Evolutionary conservation across 2,329 filamentous ascomycete genomes (phyloP).

Genomic region (Neurospora crassa): DNA sequence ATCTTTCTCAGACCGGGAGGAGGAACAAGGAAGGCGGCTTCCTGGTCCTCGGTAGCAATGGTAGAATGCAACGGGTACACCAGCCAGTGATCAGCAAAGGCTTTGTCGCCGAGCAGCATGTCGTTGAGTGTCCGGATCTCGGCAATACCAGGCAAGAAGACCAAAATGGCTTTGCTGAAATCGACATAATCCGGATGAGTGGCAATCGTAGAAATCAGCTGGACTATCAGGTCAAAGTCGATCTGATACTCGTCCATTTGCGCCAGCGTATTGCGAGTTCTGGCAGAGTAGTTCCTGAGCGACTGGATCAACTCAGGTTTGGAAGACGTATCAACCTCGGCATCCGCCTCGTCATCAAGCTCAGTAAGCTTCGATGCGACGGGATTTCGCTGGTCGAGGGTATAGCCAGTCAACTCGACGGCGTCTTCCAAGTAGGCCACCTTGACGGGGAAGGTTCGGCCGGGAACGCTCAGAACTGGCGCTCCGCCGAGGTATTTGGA

Average conservation of each 20-base stretch:
- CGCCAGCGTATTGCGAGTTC: conserved; percentile 64
- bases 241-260: conserved; percentile 87
- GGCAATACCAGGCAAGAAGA: conserved; percentile 89
- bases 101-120: conserved; percentile 65
- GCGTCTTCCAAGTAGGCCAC: conserved; percentile 88
- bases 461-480: conserved; percentile 82
- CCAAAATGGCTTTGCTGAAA: conserved; percentile 85
- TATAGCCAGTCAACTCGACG: conserved; percentile 75
- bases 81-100: conserved; percentile 69
- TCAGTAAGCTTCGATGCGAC: conserved; percentile 43
- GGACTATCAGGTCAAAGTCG: conserved; percentile 77
- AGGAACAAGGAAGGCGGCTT: conserved; percentile 81
- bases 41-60: conserved; percentile 93
- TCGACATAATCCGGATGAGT: conserved; percentile 52
- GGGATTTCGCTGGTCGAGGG: conserved; percentile 38
- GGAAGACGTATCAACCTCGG: conserved; percentile 40
- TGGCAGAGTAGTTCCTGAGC: conserved; percentile 62
- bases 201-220: conserved; percentile 68
- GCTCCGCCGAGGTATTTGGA: conserved; percentile 80
- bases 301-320: conserved; percentile 51
- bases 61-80: conserved; percentile 88
- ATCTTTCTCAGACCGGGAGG: conserved; percentile 80
- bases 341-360: conserved; percentile 52
- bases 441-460: conserved; percentile 85
- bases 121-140: conserved; percentile 88